Conservation (phyloP, 192 early-diverging fungal genomes). For the Neocallimastix lanati region DNA sequence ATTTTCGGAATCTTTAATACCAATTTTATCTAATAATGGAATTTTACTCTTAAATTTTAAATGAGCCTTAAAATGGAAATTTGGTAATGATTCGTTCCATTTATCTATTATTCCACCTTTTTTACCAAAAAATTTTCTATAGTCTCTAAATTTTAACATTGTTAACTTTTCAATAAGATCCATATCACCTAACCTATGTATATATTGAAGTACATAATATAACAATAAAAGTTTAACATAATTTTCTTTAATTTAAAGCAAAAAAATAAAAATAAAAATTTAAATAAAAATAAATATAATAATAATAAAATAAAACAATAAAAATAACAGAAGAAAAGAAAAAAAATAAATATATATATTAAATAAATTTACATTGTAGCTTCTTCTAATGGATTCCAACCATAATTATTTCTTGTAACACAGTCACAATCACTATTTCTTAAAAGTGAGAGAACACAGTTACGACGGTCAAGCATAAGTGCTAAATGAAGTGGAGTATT, state of each 20-base stretch:
- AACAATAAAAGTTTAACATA: too few species aligned
- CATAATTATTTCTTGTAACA: neutral
- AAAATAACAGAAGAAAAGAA: too few species aligned
- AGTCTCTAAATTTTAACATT: neutral
- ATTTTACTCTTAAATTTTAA: neutral
- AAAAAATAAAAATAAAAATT: too few species aligned
- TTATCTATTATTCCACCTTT: neutral
- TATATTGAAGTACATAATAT: too few species aligned
- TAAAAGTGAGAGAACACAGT: neutral
- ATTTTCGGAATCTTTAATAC: neutral
- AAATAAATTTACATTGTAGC: neutral
- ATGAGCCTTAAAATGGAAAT: neutral
- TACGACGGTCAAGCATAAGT: neutral
- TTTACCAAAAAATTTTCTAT: neutral
- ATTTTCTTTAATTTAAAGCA: too few species aligned
- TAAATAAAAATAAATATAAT: too few species aligned
- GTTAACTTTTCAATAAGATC: neutral
- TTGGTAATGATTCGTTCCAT: neutral
- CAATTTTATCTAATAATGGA: neutral
- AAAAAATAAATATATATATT: too few species aligned
- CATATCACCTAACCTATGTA: neutral
- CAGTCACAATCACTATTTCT: neutral
- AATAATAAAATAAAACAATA: too few species aligned
- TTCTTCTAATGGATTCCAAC: neutral
- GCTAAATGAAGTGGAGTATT: neutral